Evolutionary conservation across 805 yeast genomes (phyloP).

Genomic region (Metschnikowia cerradonensis): DNA sequence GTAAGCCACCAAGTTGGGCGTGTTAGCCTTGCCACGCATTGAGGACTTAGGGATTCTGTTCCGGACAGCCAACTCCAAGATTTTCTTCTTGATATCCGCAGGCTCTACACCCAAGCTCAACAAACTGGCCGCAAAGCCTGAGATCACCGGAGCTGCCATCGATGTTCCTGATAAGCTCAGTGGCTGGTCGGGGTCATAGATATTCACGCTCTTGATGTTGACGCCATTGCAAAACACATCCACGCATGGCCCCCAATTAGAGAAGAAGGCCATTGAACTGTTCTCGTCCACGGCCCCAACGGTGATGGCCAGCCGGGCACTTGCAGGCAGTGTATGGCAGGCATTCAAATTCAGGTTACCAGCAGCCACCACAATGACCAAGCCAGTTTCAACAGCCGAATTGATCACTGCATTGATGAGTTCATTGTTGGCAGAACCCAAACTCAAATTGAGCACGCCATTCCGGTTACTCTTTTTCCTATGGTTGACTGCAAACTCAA

Average conservation of each 20-base stretch:
- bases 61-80: conserved; percentile 12
- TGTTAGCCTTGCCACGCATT: conserved; percentile 8
- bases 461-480: conserved; percentile 26
- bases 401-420: conserved; percentile 71
- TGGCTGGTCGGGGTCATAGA: conserved; percentile 18
- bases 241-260: conserved; percentile 94
- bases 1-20: conserved; percentile 17
- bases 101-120: conserved; percentile 15
- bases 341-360: conserved; percentile 81
- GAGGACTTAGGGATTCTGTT: conserved; percentile 6
- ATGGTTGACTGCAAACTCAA: conserved; percentile 67
- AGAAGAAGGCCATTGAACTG: conserved; percentile 69
- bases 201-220: conserved; percentile 53
- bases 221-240: conserved; percentile 84
- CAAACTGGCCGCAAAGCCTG: conserved; percentile 17
- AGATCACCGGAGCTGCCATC: conserved; percentile 17
- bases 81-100: conserved; percentile 8
- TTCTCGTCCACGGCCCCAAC: conserved; percentile 81
- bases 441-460: conserved; percentile 74
- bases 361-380: conserved; percentile 76
- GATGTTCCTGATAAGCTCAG: conserved; percentile 15
- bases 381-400: conserved; percentile 70
- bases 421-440: conserved; percentile 68
- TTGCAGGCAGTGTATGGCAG: conserved; percentile 82
- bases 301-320: conserved; percentile 64